Base-by-base conservation (phyloP, 345 rosid genomes). In the Adansonia digitata region DNA sequence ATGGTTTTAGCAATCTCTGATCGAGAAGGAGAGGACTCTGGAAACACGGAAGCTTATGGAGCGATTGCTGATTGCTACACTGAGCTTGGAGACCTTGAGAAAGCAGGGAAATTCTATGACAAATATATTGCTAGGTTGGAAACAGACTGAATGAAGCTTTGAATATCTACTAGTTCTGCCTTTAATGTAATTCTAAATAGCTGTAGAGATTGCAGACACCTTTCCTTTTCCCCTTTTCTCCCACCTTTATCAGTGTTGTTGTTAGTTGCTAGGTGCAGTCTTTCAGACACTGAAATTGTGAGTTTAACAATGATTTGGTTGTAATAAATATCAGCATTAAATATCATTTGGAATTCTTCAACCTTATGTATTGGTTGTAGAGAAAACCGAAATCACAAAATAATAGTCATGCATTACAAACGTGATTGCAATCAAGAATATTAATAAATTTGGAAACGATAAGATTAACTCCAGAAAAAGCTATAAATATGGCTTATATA, bases 51-150 rank as follows among this genome's bases (percentile, higher is more conserved):
- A 80, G 98, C 98, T 4, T 94, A 85, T 45, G 98, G 98, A 31
- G 98, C 97, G 29, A 94, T 92, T 51, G 98, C 98, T 0, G 98
- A 94, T 70, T 92, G 97, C 68, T 88, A 94, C 76, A 94, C 98
- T 11, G 97, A 94, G 80, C 86, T 94, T 0, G 97, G 97, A 15
- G 98, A 94, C 35, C 94, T 94, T 7, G 98, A 94, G 87, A 85
- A 78, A 78, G 97, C 98, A 0, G 98, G 91, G 15, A 86, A 78
- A 27, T 92, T 88, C 81, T 94, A 92, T 49, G 98, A 94, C 79
- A 75, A 85, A 8, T 92, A 92, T 57, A 94, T 94, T 72, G 81
- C 94, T 34, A 84, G 97, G 78, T 81, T 94, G 85, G 95, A 92
- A 81, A 83, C 80, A 0, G 97, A 94, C 82, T 94, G n/a, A n/a